Base-by-base conservation (phyloP, 129 eudicot species). In the Silybum marianum region DNA sequence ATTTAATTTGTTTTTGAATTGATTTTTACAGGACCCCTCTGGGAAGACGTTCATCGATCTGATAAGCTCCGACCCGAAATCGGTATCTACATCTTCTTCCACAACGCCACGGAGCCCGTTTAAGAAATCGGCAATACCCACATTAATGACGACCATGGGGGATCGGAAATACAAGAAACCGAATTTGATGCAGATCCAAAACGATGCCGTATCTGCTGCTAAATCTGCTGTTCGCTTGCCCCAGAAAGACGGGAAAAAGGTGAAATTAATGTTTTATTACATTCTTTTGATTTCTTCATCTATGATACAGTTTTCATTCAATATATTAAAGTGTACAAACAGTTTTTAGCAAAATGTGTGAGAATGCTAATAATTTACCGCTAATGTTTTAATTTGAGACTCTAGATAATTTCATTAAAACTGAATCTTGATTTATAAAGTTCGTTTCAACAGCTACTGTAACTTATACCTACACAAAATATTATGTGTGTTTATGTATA, bases 1-100 rank as follows among this genome's bases (percentile, higher is more conserved):
- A 11, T 39, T 46, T 3, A 3, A 23, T 42, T 75, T 74, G 10
- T 6, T 68, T 75, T 7, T 5, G 28, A 48, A 24, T 70, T 69
- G 78, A 28, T 72, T 71, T 22, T 62, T 32, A 63, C 74, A 92
- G 97, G 97, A 92, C 23, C 87, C 95, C 9, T 80, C 95, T 76
- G 97, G 95, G 74, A 92, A 51, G 90, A 86, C 91, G 74, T 81
- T 92, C 82, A 88, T 92, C 93, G 97, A 92, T 92, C 89, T 92
- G 84, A 92, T 92, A 36, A 88, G 91, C 25, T 87, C 97, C 32
- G 97, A 92, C 81, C 90, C 88, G 34, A 25, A 86, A 23, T 54
- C 72, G 63, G 30, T 86, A 23, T 60, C 79, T 16, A 34, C 82
- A 19, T 73, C 87, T 11, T 51, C 89, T 24, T 32, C 86, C 6